Conservation (phyloP, 768 basidiomycete species). For the Rhizopogon vinicolor region DNA sequence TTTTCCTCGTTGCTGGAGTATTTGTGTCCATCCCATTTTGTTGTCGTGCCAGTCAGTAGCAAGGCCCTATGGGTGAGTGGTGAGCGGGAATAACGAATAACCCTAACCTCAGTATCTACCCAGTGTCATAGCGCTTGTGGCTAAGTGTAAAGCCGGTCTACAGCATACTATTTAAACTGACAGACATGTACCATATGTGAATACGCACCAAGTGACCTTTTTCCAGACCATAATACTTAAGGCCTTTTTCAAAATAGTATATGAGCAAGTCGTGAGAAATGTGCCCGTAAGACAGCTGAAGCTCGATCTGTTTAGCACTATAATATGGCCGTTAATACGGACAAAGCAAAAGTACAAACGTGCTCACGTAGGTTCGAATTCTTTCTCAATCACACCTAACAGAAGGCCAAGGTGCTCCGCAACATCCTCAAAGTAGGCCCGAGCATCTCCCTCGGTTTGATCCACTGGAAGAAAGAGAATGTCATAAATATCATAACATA, state of each 20-base stretch:
- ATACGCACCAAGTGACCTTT: not conserved
- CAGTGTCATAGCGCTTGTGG: no score
- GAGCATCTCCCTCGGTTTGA: not conserved
- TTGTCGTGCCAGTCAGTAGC: not conserved
- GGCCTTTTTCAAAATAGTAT: conserved; percentile 6
- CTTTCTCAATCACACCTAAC: conserved; percentile 4
- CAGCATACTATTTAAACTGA: not conserved
- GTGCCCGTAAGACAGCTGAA: conserved; percentile 11
- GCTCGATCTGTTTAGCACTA: conserved; percentile 10
- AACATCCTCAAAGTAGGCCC: conserved; percentile 2
- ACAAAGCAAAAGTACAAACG: not conserved
- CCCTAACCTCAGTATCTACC: not conserved
- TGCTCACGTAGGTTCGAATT: conserved; percentile 13
- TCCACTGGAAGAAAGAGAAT: not conserved
- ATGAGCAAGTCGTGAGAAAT: conserved; percentile 12
- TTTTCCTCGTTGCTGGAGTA: conserved; percentile 2
- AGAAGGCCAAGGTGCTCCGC: conserved; percentile 10
- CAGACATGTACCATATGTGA: not conserved
- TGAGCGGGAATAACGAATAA: not conserved
- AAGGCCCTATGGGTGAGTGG: not conserved
- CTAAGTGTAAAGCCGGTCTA: not conserved
- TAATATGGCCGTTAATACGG: not conserved
- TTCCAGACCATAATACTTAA: not conserved
- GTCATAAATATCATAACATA: not conserved
- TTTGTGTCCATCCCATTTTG: conserved; percentile 8